Conservation (phyloP, 106 monocot species). For the Cymbidium sinense region DNA sequence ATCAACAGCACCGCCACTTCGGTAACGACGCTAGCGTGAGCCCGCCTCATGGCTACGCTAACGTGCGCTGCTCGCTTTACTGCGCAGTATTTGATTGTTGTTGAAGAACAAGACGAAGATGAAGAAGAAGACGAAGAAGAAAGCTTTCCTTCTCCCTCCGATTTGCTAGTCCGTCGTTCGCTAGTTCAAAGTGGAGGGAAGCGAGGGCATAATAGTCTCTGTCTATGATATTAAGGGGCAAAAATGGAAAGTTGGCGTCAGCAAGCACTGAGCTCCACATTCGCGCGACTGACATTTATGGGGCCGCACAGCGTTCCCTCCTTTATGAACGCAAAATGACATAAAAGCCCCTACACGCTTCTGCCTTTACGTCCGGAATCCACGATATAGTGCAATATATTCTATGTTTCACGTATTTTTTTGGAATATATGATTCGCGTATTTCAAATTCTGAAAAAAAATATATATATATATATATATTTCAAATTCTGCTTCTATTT, state of each 20-base stretch:
- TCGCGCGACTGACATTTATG: not conserved
- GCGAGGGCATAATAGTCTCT: not conserved
- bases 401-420: not conserved
- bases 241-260: not conserved
- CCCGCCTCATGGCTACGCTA: not conserved
- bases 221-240: not conserved
- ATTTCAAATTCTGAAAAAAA: no score
- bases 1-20: not conserved
- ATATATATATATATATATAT: no score
- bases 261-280: not conserved
- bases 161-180: not conserved
- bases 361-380: not conserved
- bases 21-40: not conserved
- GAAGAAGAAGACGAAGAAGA: not conserved
- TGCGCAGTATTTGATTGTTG: not conserved
- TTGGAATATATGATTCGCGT: no score
- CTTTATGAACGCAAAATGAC: not conserved
- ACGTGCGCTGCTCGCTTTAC: not conserved
- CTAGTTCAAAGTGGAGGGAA: not conserved
- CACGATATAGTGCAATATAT: not conserved
- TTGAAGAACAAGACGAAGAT: not conserved
- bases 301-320: not conserved
- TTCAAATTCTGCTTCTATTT: no score
- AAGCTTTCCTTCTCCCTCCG: not conserved
- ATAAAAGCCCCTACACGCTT: not conserved